Evolutionary conservation across 805 yeast species (phyloP).

Genomic region (Starmerella gropengiesseri): DNA sequence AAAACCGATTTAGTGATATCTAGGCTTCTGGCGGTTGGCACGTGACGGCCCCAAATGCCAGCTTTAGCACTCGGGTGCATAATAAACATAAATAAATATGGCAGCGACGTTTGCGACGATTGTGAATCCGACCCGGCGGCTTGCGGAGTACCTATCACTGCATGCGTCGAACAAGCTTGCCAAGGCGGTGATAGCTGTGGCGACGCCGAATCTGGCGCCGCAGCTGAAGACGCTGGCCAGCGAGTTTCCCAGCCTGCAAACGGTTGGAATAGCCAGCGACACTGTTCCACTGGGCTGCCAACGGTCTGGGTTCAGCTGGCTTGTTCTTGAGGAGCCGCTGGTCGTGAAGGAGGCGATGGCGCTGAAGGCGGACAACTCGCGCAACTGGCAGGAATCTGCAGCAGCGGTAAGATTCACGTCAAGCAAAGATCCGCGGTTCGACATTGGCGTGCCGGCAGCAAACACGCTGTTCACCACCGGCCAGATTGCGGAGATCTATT

Average conservation of each 20-base stretch:
- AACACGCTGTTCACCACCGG: conserved; percentile 29
- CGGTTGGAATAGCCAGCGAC: conserved; percentile 27
- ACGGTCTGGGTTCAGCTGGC: conserved; percentile 27
- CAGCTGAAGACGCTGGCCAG: conserved; percentile 22
- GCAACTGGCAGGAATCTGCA: conserved; percentile 18
- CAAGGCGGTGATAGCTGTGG: conserved; percentile 26
- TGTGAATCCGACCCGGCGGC: conserved; percentile 21
- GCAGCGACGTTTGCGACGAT: conserved; percentile 20
- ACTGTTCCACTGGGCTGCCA: conserved; percentile 29
- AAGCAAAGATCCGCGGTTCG: conserved; percentile 10
- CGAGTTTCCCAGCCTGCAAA: conserved; percentile 22
- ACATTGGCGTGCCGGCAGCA: conserved; percentile 27
- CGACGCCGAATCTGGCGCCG: conserved; percentile 30
- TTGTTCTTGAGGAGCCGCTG: conserved; percentile 19
- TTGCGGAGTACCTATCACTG: conserved; percentile 19
- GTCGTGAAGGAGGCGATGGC: conserved; percentile 20
- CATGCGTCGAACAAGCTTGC: conserved; percentile 21
- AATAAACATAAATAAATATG: neutral
- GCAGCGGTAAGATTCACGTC: conserved; percentile 19
- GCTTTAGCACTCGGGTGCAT: neutral
- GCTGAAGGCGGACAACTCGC: conserved; percentile 3
- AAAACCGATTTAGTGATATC: no score
- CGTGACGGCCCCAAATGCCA: conserved; percentile 2
- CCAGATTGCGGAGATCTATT: conserved; percentile 17
- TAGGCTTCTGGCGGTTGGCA: no score